Percentiles rank a stretch among this genome's conserved stretches.
Conservation (phyloP, 176 grass and related monocot species). For the Leersia perrieri region DNA sequence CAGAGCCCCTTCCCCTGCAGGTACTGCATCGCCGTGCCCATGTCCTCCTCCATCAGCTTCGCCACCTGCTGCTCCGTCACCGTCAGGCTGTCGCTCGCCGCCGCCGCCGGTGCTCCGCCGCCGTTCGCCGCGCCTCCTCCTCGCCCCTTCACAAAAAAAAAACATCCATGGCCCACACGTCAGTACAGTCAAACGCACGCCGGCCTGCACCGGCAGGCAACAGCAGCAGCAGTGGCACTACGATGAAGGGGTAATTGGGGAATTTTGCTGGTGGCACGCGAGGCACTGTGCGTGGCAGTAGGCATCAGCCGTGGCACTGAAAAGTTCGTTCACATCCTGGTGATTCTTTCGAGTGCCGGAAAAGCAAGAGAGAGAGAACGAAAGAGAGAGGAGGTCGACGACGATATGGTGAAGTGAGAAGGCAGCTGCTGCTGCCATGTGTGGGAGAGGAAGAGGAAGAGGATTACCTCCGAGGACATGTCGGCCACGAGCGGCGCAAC, state of each 20-base stretch:
- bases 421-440: background rate
- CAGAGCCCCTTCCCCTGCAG: constrained; percentile 97
- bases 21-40: constrained; percentile 98
- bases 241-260: constrained; percentile 14
- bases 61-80: constrained; percentile 96
- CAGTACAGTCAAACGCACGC: background rate
- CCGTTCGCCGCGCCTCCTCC: constrained; percentile 7
- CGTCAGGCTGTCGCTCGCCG: constrained; percentile 59
- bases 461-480: constrained; percentile 83
- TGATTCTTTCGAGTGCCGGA: constrained; percentile 48
- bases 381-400: background rate
- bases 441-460: background rate
- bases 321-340: constrained; percentile 57
- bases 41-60: constrained; percentile 97
- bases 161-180: background rate
- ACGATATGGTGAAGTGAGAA: background rate
- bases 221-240: background rate
- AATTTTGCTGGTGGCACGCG: constrained; percentile 50
- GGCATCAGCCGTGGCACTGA: constrained; percentile 44
- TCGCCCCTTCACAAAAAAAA: constrained; percentile 32
- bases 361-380: background rate
- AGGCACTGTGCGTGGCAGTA: constrained; percentile 42
- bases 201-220: background rate
- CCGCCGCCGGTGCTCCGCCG: constrained; percentile 15
- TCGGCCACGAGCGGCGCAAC: constrained; percentile 90